Conservation (phyloP, 75 land plant species). For the Pseudotsuga menziesii region DNA sequence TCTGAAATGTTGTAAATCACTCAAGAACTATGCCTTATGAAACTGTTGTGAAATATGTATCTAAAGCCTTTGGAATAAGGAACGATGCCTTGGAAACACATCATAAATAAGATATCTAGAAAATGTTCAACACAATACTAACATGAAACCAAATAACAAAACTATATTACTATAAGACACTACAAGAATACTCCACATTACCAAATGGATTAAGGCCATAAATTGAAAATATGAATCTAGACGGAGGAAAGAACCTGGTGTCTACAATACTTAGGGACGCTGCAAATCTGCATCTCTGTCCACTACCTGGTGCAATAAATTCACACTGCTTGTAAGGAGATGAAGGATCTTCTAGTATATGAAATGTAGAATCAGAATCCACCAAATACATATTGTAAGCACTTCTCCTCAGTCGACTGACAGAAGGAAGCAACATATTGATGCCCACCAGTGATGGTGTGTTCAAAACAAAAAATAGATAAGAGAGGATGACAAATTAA, state of each 20-base stretch:
- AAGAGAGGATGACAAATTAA: not conserved
- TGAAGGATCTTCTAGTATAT: constrained; percentile 23
- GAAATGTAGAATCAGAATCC: constrained; percentile 21
- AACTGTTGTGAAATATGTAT: not conserved
- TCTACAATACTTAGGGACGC: constrained; percentile 11
- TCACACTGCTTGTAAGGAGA: constrained; percentile 31
- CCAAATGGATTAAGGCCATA: not conserved
- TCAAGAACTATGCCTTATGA: not conserved
- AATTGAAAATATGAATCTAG: not conserved
- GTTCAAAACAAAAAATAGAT: not conserved
- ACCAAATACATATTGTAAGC: constrained; percentile 18
- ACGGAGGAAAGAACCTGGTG: constrained; percentile 1
- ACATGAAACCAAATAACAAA: no score
- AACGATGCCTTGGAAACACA: not conserved
- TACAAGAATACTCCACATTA: not conserved
- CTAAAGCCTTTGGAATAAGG: not conserved
- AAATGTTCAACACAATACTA: no score
- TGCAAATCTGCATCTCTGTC: constrained; percentile 17
- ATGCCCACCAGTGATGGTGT: not conserved
- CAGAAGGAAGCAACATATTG: constrained; percentile 11
- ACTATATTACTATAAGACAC: no score
- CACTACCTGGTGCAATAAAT: constrained; percentile 9
- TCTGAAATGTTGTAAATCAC: not conserved
- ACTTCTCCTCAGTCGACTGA: constrained; percentile 11
- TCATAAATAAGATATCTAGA: no score